These are phyloP conservation scores for Apiotrichum domesticum DNA, from an alignment of 1,284 basidiomycete genomes.

Conservation along the genomic window DNA sequence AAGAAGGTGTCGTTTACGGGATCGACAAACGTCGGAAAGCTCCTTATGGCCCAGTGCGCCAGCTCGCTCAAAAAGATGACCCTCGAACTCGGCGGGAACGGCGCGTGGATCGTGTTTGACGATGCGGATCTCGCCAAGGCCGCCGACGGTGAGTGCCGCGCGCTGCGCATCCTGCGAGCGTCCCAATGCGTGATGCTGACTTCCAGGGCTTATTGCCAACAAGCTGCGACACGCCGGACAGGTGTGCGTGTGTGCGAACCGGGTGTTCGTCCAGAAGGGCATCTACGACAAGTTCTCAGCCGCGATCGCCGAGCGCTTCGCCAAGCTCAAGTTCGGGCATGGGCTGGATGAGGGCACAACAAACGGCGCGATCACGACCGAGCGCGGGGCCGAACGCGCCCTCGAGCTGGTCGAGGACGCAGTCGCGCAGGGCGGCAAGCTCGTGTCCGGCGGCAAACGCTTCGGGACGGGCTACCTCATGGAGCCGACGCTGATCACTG, in stretches of 20 bases:
- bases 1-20: slow-evolving; percentile 82
- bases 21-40: slow-evolving; percentile 56
- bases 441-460: slow-evolving; percentile 75
- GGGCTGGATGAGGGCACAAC: slow-evolving; percentile 66
- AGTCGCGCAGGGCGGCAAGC: slow-evolving; percentile 67
- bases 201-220: slow-evolving; percentile 57
- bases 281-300: slow-evolving; percentile 31
- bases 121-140: slow-evolving; percentile 44
- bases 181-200: too few species aligned
- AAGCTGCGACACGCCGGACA: slow-evolving; percentile 88
- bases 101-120: slow-evolving; percentile 40
- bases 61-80: slow-evolving; percentile 47
- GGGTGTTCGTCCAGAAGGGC: slow-evolving; percentile 67
- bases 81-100: slow-evolving; percentile 47
- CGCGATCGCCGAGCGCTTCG: slow-evolving; percentile 50
- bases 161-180: neutral
- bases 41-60: slow-evolving; percentile 14
- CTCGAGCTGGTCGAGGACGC: slow-evolving; percentile 75
- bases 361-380: slow-evolving; percentile 83
- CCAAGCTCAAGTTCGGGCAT: slow-evolving; percentile 78
- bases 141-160: slow-evolving; percentile 13
- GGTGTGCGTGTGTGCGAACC: slow-evolving; percentile 58
- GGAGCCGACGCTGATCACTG: slow-evolving; percentile 74
- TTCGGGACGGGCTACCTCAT: slow-evolving; percentile 57
- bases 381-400: slow-evolving; percentile 74